Evolutionary conservation across 169 alveolate genomes (phyloP).

Genomic region (Plasmodium gaboni): DNA sequence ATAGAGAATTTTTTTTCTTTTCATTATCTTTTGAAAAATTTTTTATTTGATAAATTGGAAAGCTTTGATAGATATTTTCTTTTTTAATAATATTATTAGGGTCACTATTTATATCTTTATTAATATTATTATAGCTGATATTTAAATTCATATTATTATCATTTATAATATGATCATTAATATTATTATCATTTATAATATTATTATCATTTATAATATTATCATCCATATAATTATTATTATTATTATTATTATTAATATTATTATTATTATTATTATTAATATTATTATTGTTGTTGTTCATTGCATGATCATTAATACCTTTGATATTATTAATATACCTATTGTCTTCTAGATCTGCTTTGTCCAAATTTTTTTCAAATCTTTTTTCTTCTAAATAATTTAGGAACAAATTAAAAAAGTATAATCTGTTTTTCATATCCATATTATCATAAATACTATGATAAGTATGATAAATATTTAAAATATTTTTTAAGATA

Average conservation of each 20-base stretch:
- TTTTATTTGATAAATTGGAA: slow-evolving; percentile 64
- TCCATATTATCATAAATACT: slow-evolving; percentile 8
- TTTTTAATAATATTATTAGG: neutral
- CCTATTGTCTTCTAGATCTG: slow-evolving; percentile 11
- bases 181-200: too few relatives aligned
- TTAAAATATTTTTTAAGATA: slow-evolving; percentile 57
- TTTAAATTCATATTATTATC: too few relatives aligned
- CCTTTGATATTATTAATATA: too few relatives aligned
- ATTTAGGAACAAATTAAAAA: slow-evolving; percentile 27
- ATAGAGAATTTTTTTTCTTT: slow-evolving; percentile 32
- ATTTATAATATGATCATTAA: too few relatives aligned
- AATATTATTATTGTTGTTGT: too few relatives aligned
- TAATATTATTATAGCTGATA: too few relatives aligned
- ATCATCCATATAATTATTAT: too few relatives aligned
- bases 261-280: too few relatives aligned
- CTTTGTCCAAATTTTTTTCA: slow-evolving; percentile 49
- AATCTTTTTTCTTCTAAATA: slow-evolving; percentile 71
- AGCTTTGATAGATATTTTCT: slow-evolving; percentile 33
- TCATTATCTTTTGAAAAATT: slow-evolving; percentile 45
- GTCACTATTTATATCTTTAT: too few relatives aligned
- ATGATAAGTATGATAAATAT: slow-evolving; percentile 5
- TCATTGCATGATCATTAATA: too few relatives aligned
- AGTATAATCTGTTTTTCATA: neutral
- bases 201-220: too few relatives aligned
- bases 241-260: too few relatives aligned